Conservation (phyloP, 345 rosid genomes). For the Aurinia saxatilis region DNA sequence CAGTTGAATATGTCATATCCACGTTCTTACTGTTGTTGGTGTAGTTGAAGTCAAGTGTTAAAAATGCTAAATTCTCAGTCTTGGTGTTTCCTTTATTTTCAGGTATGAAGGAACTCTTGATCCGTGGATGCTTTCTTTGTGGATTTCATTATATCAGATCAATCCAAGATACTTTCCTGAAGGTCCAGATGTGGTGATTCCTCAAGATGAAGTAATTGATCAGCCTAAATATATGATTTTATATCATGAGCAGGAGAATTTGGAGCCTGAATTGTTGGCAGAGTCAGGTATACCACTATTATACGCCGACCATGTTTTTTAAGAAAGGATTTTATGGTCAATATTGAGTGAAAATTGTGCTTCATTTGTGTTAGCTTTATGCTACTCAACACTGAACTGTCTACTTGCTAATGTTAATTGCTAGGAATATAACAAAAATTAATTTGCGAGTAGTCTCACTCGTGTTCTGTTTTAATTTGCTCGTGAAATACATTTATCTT, state of each 20-base stretch:
- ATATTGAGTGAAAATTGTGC: not conserved
- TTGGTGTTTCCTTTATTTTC: conserved; percentile 5
- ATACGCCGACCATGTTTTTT: not conserved
- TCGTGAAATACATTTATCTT: not conserved
- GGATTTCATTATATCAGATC: conserved; percentile 52
- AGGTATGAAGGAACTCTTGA: conserved; percentile 96
- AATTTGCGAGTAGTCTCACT: not conserved
- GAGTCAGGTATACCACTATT: conserved; percentile 39
- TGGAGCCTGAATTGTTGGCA: conserved; percentile 23
- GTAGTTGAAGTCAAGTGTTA: not conserved
- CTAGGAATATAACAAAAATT: not conserved
- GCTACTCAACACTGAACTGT: not conserved
- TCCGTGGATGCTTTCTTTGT: conserved; percentile 86
- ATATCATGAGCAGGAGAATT: conserved; percentile 32
- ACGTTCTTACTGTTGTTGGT: not conserved
- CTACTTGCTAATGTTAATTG: conserved; percentile 1
- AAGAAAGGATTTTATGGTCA: not conserved
- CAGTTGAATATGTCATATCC: not conserved
- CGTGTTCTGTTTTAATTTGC: not conserved
- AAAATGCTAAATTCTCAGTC: not conserved
- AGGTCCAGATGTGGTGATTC: conserved; percentile 51
- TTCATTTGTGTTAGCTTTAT: conserved; percentile 1
- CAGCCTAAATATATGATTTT: conserved; percentile 54
- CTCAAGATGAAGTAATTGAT: conserved; percentile 41
- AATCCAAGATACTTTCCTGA: conserved; percentile 57